A percentile compares a stretch with the other conserved stretches of the same genome.
phyloP scores from a whole-genome alignment of 306 rosid species.

The Cicer pinnatifidum region DNA sequence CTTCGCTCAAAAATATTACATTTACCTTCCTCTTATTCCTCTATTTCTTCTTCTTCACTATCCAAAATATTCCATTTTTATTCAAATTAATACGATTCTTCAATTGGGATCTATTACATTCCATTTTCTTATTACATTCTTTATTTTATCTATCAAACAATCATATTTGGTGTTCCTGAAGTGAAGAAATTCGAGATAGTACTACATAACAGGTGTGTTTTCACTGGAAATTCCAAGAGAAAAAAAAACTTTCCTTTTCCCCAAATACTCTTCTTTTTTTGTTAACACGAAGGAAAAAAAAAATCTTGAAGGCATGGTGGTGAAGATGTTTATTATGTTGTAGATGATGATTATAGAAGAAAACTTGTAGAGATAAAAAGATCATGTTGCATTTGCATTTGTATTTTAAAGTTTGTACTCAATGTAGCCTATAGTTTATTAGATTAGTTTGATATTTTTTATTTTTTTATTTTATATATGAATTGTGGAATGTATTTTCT shows the following conservation, averaged over 20 bases:
- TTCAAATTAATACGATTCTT: constrained; percentile 8
- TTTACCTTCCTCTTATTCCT: no score
- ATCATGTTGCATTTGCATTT: constrained; percentile 34
- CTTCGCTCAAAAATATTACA: no score
- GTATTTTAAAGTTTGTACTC: constrained; percentile 31
- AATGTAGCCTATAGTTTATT: constrained; percentile 1
- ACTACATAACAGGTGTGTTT: constrained; percentile 11
- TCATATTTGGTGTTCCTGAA: constrained; percentile 33
- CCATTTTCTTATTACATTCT: constrained; percentile 45
- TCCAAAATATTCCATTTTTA: no score
- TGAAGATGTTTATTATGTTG: constrained; percentile 13
- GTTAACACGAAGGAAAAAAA: not conserved
- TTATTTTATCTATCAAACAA: not conserved
- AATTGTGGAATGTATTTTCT: constrained; percentile 19
- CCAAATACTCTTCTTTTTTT: not conserved
- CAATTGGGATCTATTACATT: constrained; percentile 57
- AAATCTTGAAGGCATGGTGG: not conserved
- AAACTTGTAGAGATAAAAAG: not conserved
- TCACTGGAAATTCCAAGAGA: constrained; percentile 37
- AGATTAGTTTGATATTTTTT: constrained; percentile 21
- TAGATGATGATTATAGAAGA: not conserved
- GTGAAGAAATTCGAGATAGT: constrained; percentile 26
- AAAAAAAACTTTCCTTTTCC: constrained; percentile 2
- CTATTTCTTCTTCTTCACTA: no score
- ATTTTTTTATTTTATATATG: not conserved